These are phyloP conservation scores for Sphaerobolus stellatus DNA, from an alignment of 1,284 basidiomycete genomes.

Conservation along the genomic window DNA sequence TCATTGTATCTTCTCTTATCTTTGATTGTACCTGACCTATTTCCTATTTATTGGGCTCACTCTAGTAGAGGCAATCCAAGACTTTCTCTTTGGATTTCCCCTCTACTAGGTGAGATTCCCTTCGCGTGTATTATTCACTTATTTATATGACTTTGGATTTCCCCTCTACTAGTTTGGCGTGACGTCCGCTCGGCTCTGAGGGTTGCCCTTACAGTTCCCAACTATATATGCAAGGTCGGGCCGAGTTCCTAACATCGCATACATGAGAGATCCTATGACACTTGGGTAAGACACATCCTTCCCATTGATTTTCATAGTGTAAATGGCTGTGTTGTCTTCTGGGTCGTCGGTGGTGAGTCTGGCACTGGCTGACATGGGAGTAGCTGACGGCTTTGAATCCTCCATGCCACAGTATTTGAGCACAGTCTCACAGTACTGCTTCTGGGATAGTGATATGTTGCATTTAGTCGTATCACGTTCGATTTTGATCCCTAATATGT, in stretches of 20 bases:
- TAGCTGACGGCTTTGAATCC: conserved; percentile 27
- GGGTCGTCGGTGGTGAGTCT: conserved; percentile 15
- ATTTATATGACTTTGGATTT: too few species aligned
- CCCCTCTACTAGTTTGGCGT: too few species aligned
- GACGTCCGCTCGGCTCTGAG: too few species aligned
- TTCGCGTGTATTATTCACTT: too few species aligned
- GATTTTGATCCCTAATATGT: conserved; percentile 16
- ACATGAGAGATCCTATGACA: not conserved
- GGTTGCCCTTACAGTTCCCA: too few species aligned
- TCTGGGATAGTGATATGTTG: conserved; percentile 20
- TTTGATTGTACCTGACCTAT: too few species aligned
- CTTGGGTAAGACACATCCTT: not conserved
- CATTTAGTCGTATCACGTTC: conserved; percentile 1
- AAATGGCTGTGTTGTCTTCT: conserved; percentile 17
- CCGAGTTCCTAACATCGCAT: not conserved
- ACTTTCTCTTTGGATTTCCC: too few species aligned
- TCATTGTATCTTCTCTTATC: too few species aligned
- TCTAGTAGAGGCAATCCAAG: too few species aligned
- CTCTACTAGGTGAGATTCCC: too few species aligned
- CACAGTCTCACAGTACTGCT: conserved; percentile 23
- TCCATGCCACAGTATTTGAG: conserved; percentile 16
- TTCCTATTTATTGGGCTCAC: too few species aligned
- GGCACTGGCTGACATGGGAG: conserved; percentile 26
- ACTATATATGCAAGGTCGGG: not conserved
- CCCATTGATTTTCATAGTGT: conserved; percentile 6